Percentiles rank a stretch among this genome's conserved stretches.
These are phyloP conservation scores for Gossypium schwendimanii DNA, from an alignment of 441 rosid species.

Conservation along the genomic window DNA sequence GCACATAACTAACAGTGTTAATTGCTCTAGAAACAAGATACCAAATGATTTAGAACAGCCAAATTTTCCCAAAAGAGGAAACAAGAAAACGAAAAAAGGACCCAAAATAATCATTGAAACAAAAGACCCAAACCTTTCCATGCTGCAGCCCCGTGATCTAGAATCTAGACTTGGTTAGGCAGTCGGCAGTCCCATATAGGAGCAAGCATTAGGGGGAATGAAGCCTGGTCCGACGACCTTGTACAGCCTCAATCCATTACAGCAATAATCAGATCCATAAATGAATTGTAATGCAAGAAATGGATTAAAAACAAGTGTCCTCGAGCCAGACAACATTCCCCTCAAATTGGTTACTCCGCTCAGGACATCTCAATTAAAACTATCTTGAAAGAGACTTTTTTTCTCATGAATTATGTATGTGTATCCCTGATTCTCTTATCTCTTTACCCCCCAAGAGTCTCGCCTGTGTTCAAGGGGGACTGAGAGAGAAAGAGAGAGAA, in stretches of 20 bases:
- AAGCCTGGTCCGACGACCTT: slow-evolving; percentile 95
- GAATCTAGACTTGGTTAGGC: not conserved
- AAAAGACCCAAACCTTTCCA: slow-evolving; percentile 30
- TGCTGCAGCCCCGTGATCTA: slow-evolving; percentile 9
- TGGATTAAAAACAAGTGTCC: slow-evolving; percentile 40
- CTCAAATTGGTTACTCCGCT: slow-evolving; percentile 52
- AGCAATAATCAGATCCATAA: slow-evolving; percentile 15
- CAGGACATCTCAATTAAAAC: not conserved
- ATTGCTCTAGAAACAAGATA: slow-evolving; percentile 20
- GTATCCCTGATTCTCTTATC: slow-evolving; percentile 9
- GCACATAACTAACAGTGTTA: slow-evolving; percentile 22
- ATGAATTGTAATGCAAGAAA: not conserved
- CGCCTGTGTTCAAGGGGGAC: slow-evolving; percentile 66
- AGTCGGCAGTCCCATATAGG: slow-evolving; percentile 14
- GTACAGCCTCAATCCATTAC: slow-evolving; percentile 17
- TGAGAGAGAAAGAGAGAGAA: slow-evolving; percentile 17
- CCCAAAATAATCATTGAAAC: not conserved
- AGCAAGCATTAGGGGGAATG: slow-evolving; percentile 92
- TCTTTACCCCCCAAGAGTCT: slow-evolving; percentile 51
- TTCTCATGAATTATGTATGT: slow-evolving; percentile 7
- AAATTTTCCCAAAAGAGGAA: not conserved
- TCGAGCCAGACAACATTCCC: slow-evolving; percentile 99
- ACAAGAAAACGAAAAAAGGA: not conserved
- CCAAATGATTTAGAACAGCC: slow-evolving; percentile 16
- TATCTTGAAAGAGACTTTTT: not conserved